Evolutionary conservation across 2,329 filamentous ascomycete species (phyloP).

Genomic region (Alternaria viburni): DNA sequence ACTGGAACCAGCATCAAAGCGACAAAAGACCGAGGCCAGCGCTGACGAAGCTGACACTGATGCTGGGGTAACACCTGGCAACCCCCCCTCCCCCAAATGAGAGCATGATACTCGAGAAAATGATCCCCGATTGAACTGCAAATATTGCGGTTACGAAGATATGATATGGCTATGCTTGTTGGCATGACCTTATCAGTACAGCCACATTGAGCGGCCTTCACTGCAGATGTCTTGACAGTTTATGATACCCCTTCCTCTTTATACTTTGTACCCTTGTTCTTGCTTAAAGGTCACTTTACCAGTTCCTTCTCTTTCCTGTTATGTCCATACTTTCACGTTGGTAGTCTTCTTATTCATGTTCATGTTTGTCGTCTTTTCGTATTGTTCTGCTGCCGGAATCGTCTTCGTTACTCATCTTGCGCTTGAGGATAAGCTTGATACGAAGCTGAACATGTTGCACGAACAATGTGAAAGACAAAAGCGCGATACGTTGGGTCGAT

Average conservation of each 20-base stretch:
- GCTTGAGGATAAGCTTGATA: not conserved
- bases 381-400: not conserved
- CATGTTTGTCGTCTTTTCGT: not conserved
- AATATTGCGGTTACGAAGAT: not conserved
- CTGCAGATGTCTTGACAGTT: not conserved
- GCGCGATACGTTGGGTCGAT: not conserved
- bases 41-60: not conserved
- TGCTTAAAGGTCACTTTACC: too few species aligned
- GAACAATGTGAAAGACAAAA: not conserved
- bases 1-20: not conserved
- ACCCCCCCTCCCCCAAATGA: too few species aligned
- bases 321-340: not conserved
- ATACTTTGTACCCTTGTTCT: too few species aligned
- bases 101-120: not conserved
- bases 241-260: too few species aligned
- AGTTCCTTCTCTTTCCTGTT: not conserved
- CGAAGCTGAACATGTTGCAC: fast-evolving
- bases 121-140: not conserved
- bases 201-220: not conserved
- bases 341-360: not conserved
- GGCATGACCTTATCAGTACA: not conserved
- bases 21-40: not conserved
- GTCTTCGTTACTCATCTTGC: not conserved
- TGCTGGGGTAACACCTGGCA: too few species aligned
- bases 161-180: not conserved